phyloP scores from a whole-genome alignment of 2,329 filamentous ascomycete species.

The Biscogniauxia mediterranea region DNA sequence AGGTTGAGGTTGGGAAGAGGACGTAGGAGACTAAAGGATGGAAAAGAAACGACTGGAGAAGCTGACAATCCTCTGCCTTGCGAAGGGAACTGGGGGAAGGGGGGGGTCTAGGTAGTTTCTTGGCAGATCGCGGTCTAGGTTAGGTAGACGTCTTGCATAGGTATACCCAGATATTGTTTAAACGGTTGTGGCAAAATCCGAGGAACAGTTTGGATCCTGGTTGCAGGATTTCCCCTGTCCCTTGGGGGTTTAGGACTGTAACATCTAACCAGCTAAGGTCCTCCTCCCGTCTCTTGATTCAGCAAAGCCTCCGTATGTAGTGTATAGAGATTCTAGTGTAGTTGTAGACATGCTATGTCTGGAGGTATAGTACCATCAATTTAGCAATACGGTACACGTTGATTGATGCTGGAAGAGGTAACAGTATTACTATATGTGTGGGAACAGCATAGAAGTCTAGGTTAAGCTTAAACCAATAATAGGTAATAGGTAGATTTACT shows the following conservation, averaged over 20 bases:
- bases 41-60: slow-evolving; percentile 18
- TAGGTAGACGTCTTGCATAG: slow-evolving; percentile 19
- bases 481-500: no score
- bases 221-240: not conserved
- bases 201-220: slow-evolving; percentile 11
- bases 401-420: no score
- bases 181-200: slow-evolving; percentile 20
- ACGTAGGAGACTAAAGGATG: slow-evolving; percentile 20
- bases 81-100: slow-evolving; percentile 15
- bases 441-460: no score
- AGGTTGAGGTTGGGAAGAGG: slow-evolving; percentile 6
- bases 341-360: no score
- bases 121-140: slow-evolving; percentile 26
- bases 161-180: slow-evolving; percentile 17
- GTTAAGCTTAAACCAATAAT: no score
- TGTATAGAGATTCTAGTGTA: no score
- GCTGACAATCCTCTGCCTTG: slow-evolving; percentile 13
- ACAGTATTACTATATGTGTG: no score
- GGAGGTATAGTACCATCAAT: no score
- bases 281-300: not conserved
- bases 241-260: not conserved
- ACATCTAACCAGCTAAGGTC: not conserved
- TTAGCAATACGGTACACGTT: no score
- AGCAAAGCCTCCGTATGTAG: not conserved
- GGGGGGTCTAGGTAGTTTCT: slow-evolving; percentile 24